Conservation (phyloP, 805 yeast genomes). For the Kluyveromyces lactis region DNA sequence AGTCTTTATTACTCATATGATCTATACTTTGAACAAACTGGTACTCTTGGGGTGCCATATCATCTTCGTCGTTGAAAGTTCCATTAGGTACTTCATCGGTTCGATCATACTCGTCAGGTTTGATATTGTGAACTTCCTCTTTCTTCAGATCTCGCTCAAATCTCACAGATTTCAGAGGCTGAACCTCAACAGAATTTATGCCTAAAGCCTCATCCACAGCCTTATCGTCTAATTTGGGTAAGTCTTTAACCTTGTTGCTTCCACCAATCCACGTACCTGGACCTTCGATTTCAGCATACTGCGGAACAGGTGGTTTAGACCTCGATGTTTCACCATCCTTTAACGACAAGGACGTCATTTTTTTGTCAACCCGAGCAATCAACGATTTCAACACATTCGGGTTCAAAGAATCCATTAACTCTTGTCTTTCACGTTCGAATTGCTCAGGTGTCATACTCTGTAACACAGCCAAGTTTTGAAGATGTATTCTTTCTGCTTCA, state of each 20-base stretch:
- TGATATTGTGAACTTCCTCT: conserved; percentile 15
- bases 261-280: conserved; percentile 33
- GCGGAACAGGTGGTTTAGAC: conserved; percentile 11
- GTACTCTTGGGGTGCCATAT: conserved; percentile 40
- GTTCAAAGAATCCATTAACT: conserved; percentile 56
- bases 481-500: conserved; percentile 68
- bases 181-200: conserved; percentile 1
- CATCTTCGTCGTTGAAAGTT: conserved; percentile 36
- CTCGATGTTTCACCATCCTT: conserved; percentile 13
- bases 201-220: conserved; percentile 26
- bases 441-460: conserved; percentile 59
- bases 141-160: conserved; percentile 2
- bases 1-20: conserved; percentile 35
- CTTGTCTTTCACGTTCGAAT: conserved; percentile 54
- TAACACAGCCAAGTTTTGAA: conserved; percentile 60
- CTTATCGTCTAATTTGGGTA: conserved; percentile 21
- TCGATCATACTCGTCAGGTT: conserved; percentile 8
- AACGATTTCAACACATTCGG: conserved; percentile 58
- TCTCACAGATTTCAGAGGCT: background rate
- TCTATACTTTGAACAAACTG: conserved; percentile 40
- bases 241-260: conserved; percentile 12
- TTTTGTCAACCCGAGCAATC: conserved; percentile 46
- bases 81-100: conserved; percentile 30
- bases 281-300: conserved; percentile 30
- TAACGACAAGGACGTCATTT: conserved; percentile 34